Evolutionary conservation across 129 eudicot genomes (phyloP), one percentile per base, ranked within the genome.

Genomic region (Tagetes patula): DNA sequence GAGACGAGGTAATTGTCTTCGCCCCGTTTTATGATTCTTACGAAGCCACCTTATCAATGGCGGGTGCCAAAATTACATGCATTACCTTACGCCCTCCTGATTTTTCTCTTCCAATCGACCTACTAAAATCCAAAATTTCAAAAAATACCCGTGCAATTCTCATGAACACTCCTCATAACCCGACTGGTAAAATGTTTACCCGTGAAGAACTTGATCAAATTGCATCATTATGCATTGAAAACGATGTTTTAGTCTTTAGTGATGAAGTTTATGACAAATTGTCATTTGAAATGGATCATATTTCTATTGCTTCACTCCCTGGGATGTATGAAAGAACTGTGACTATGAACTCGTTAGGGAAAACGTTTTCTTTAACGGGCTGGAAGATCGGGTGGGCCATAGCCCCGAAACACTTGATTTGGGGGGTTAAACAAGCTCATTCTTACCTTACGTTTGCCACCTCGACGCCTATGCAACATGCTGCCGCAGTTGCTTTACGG

Each of bases 321-420:
- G 97, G 97, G 45, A 95, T 95, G 99, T 95, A 81, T n/a, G 99
- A 91, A 39, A 75, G 97, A 66, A 95, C 99, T 0, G 95, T 95
- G 20, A 95, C 99, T 5, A 1, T 91, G 72, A 95, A 95, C 50
- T 95, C 99, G 2, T 54, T 95, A 31, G 99, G 99, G 60, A 95
- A 95, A 85, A 95, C 99, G 0, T 95, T 95, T 65, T 95, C 99
- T 5, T 55, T 95, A 30, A 95, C 99, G 0, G 99, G 99, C 9
- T 95, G 97, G 99, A 95, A 95, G 69, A 90, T 95, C 53, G 99
- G 99, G 78, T 95, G 99, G 99, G 97, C 99, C 42, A 87, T 95
- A 79, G 97, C 97, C 6, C 97, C 99, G 0, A 85, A 89, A 0
- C 97, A 95, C 45, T 58, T 95, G 69, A 81, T 91, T 2, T 95